Evolutionary conservation across 495 filamentous ascomycete species (phyloP).

Genomic region (Penicillium pancosmium): DNA sequence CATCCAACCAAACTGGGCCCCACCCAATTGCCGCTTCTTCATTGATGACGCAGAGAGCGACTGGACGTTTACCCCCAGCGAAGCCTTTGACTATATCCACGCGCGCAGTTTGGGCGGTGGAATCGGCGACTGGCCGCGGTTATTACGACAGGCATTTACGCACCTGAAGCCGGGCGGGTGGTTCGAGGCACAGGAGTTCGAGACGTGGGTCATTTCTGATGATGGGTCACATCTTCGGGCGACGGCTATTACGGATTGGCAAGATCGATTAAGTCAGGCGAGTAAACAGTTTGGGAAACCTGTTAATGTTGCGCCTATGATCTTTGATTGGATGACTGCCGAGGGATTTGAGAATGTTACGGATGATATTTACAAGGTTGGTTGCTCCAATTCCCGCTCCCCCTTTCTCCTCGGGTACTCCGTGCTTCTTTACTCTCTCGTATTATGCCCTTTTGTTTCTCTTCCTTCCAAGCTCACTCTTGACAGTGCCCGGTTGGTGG

Average conservation of each 20-base stretch:
- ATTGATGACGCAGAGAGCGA: slow-evolving; percentile 54
- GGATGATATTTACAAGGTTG: slow-evolving; percentile 46
- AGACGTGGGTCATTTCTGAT: slow-evolving; percentile 36
- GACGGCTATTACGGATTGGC: slow-evolving; percentile 28
- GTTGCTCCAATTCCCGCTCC: slow-evolving; percentile 5
- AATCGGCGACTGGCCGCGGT: slow-evolving; percentile 48
- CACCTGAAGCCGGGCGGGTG: slow-evolving; percentile 57
- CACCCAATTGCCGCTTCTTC: slow-evolving; percentile 51
- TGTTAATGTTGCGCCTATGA: slow-evolving; percentile 34
- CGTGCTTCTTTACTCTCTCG: not conserved
- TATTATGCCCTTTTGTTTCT: not conserved
- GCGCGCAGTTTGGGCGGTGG: slow-evolving; percentile 47
- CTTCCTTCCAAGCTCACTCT: not conserved
- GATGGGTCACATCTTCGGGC: slow-evolving; percentile 40
- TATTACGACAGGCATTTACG: slow-evolving; percentile 36
- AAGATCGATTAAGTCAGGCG: slow-evolving; percentile 31
- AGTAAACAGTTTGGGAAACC: slow-evolving; percentile 43
- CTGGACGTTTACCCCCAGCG: slow-evolving; percentile 47
- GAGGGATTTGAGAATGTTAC: slow-evolving; percentile 40
- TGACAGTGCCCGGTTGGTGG: slow-evolving; percentile 45
- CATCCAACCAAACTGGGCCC: slow-evolving; percentile 54
- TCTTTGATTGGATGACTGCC: slow-evolving; percentile 31
- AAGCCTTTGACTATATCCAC: slow-evolving; percentile 52
- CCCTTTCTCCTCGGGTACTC: not conserved
- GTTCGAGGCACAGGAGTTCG: slow-evolving; percentile 59